Evolutionary conservation across 1,284 basidiomycete genomes (phyloP), one percentile per base, ranked within the genome.

Genomic region (Apiotrichum siamense): DNA sequence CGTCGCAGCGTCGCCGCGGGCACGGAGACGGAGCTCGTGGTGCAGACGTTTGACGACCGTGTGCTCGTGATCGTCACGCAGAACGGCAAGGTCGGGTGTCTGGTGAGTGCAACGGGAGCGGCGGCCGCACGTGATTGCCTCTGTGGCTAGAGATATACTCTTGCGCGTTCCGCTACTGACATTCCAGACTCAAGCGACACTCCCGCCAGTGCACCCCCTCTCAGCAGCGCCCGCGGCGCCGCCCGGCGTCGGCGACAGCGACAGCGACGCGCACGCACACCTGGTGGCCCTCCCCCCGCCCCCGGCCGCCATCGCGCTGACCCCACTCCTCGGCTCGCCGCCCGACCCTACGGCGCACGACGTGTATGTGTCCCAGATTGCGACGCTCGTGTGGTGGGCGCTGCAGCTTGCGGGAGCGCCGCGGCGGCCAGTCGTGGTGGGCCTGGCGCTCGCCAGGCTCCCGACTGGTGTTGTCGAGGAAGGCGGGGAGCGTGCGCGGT

Each of bases 61-160:
- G 76, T 83, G 10, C 75, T 96, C 20, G 82, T 94, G 18, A 76
- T 93, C 25, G 78, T 96, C 46, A 90, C 89, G 2, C 92, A 94
- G 72, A 70, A 64, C 42, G 87, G 87, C 26, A 91, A 89, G 80
- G 83, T 93, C 13, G 91, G 90, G 49, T 84, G 80, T 65, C 67
- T 96, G 74, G 88, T 92, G 66, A 65, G 76, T 39, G 37, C 10
- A n/a, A n/a, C n/a, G n/a, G n/a, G n/a, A n/a, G n/a, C n/a, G n/a
- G n/a, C n/a, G n/a, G n/a, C n/a, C n/a, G n/a, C n/a, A n/a, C n/a
- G n/a, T n/a, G n/a, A n/a, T n/a, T 23, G 7, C 18, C 1, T 32
- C 25, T 18, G 21, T n/a, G n/a, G n/a, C n/a, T n/a, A n/a, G n/a
- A n/a, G n/a, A n/a, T n/a, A n/a, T n/a, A n/a, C n/a, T n/a, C n/a